Conservation (phyloP, 176 grass and related monocot species). For the Eremochloa ophiuroides region DNA sequence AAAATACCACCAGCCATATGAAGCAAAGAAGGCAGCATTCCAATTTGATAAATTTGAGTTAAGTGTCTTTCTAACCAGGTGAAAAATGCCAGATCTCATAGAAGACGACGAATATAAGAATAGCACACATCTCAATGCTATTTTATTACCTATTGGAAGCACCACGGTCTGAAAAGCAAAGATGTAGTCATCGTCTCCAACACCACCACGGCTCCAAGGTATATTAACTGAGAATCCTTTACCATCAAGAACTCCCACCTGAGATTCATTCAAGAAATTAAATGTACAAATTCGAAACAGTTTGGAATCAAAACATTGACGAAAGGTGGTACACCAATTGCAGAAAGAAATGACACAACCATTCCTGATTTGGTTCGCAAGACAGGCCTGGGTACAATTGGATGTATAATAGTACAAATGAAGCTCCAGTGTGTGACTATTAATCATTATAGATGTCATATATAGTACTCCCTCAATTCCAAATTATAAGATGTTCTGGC, state of each 20-base stretch:
- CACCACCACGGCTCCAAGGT: conserved; percentile 91
- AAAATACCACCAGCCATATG: neutral
- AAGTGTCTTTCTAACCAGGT: conserved; percentile 17
- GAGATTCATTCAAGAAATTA: conserved; percentile 22
- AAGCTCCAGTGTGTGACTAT: neutral
- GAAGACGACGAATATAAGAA: conserved; percentile 3
- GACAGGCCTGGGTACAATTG: neutral
- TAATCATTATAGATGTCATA: neutral
- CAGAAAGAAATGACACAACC: neutral
- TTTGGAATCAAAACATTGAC: conserved; percentile 16
- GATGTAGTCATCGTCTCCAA: conserved; percentile 90
- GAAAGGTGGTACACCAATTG: neutral
- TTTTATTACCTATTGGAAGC: conserved; percentile 76
- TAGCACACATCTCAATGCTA: neutral
- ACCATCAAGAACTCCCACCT: conserved; percentile 76
- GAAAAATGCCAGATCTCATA: neutral
- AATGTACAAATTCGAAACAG: conserved; percentile 7
- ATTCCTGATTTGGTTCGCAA: conserved; percentile 3
- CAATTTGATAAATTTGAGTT: neutral
- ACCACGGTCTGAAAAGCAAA: conserved; percentile 90
- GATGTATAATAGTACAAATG: conserved; percentile 6
- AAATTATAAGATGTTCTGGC: neutral
- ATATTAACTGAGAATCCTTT: conserved; percentile 93
- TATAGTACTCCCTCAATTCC: neutral
- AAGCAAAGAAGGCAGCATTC: neutral